Base-by-base conservation (phyloP, 768 basidiomycete species). In the Trametes punicea region DNA sequence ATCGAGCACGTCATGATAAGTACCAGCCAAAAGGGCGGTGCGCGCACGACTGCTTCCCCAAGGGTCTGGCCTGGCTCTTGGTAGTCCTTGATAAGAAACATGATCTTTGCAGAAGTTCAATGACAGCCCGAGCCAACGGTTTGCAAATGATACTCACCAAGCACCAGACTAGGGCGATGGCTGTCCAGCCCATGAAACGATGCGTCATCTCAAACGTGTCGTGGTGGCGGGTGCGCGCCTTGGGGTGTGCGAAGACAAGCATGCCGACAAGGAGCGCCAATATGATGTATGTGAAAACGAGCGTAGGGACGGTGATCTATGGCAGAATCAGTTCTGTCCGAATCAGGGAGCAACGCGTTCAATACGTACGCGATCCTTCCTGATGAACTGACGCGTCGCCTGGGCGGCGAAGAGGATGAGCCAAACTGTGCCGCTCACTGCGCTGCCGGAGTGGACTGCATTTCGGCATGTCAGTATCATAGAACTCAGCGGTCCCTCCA, bases 181-280 rank as follows among this genome's bases (percentile, higher is more conserved):
- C 74, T n/a, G 72, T 73, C 81, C 81, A 82, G 23, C 81, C 81
- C 20, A 76, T 62, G 65, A 80, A 81, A 26, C 81, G 77, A 66
- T 82, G 81, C n/a, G 73, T 72, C 46, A 67, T 71, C 64, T 83
- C 81, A 56, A 82, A 83, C 10, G 66, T 71, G 57, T 83, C 73
- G 65, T 82, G 81, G 34, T 68, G 69, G 30, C 74, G 73, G 39
- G 66, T 67, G 39, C 81, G 74, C 51, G 80, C 61, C 13, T 68
- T 65, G 0, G 81, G 81, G 57, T 78, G 70, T 0, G 81, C 81
- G 49, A 79, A 78, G n/a, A 72, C 55, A 10, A 81, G 70, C 55
- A 83, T 80, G 6, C 72, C 73, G 16, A 78, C 25, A 3, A 82
- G 70, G 11, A 79, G 65, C 1, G 72, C 62, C 21, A 82, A 65